Percentiles rank a stretch among this genome's conserved stretches.
phyloP scores from a whole-genome alignment of 768 basidiomycete genomes.

The Trametes cinnabarina region DNA sequence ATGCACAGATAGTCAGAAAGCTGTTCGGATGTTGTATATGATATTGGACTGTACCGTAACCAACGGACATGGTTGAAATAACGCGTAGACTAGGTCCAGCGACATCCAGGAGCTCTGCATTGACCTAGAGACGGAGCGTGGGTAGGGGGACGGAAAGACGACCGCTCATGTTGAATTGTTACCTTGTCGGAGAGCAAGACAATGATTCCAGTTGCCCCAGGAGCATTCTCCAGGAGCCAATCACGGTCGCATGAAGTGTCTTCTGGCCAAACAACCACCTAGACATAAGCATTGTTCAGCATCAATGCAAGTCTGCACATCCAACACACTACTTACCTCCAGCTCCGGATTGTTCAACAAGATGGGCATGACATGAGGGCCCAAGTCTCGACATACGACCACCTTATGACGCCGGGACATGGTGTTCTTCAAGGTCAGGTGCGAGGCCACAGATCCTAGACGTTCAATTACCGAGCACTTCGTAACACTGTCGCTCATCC shows the following conservation, averaged over 20 bases:
- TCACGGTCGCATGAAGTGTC: slow-evolving; percentile 47
- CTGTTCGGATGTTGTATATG: no score
- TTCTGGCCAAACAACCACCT: slow-evolving; percentile 57
- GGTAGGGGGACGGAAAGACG: slow-evolving; percentile 13
- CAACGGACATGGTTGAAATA: slow-evolving; percentile 93
- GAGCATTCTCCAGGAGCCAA: slow-evolving; percentile 74
- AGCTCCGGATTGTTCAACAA: slow-evolving; percentile 49
- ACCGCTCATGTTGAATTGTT: background rate
- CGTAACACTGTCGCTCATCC: background rate
- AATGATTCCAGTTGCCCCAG: slow-evolving; percentile 57
- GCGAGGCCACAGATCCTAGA: slow-evolving; percentile 1
- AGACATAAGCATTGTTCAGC: background rate
- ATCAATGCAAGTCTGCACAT: background rate
- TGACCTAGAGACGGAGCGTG: slow-evolving; percentile 45
- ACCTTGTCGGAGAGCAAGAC: slow-evolving; percentile 75
- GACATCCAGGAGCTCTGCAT: slow-evolving; percentile 71
- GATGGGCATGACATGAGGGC: slow-evolving; percentile 60
- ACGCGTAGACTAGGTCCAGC: slow-evolving; percentile 75
- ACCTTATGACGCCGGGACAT: slow-evolving; percentile 37
- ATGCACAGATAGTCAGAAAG: no score
- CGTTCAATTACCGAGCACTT: background rate
- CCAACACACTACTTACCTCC: slow-evolving; percentile 42
- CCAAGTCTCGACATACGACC: slow-evolving; percentile 60
- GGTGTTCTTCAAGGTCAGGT: background rate
- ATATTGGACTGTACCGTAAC: slow-evolving; percentile 57